These are phyloP conservation scores for Penicillium sp. DNA, from an alignment of 2,329 filamentous ascomycete genomes.

Conservation along the genomic window DNA sequence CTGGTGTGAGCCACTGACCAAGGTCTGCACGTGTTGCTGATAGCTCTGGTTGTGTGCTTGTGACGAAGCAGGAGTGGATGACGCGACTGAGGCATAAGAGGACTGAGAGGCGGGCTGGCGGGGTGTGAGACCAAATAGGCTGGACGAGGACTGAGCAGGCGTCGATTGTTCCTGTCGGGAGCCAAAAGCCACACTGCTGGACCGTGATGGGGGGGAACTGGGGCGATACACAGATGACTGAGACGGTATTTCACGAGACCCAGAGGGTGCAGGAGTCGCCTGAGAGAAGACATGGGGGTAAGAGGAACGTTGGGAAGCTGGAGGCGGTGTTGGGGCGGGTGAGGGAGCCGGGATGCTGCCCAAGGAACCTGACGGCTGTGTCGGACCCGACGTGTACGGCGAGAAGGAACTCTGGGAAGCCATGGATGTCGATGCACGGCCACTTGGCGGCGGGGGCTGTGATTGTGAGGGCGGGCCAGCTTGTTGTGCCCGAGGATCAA, in stretches of 20 bases:
- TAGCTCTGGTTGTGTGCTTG: slow-evolving; percentile 32
- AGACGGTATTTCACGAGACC: slow-evolving; percentile 31
- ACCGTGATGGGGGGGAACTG: slow-evolving; percentile 32
- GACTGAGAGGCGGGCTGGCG: slow-evolving; percentile 27
- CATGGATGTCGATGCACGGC: slow-evolving; percentile 21
- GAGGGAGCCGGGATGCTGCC: slow-evolving; percentile 32
- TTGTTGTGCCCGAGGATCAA: slow-evolving; percentile 41
- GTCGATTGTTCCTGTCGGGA: slow-evolving; percentile 33
- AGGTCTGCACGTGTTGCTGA: slow-evolving; percentile 39
- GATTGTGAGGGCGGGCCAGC: slow-evolving; percentile 21
- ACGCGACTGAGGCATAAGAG: slow-evolving; percentile 27
- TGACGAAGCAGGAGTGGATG: slow-evolving; percentile 22
- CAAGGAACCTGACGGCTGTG: slow-evolving; percentile 24
- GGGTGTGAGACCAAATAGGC: slow-evolving; percentile 27
- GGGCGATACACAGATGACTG: slow-evolving; percentile 26
- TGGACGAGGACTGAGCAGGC: slow-evolving; percentile 30
- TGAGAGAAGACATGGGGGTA: slow-evolving; percentile 33
- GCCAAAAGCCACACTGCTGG: slow-evolving; percentile 28
- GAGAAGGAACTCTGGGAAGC: slow-evolving; percentile 30
- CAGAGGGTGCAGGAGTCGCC: slow-evolving; percentile 23
- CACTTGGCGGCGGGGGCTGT: slow-evolving; percentile 18
- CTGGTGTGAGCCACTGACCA: slow-evolving; percentile 37
- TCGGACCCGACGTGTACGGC: slow-evolving; percentile 26
- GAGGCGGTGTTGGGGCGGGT: slow-evolving; percentile 34
- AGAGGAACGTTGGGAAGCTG: slow-evolving; percentile 29